A percentile compares a stretch with the other conserved stretches of the same genome.
These are phyloP conservation scores for Colletotrichum eremochloae DNA, from an alignment of 2,329 filamentous ascomycete genomes.

Conservation along the genomic window DNA sequence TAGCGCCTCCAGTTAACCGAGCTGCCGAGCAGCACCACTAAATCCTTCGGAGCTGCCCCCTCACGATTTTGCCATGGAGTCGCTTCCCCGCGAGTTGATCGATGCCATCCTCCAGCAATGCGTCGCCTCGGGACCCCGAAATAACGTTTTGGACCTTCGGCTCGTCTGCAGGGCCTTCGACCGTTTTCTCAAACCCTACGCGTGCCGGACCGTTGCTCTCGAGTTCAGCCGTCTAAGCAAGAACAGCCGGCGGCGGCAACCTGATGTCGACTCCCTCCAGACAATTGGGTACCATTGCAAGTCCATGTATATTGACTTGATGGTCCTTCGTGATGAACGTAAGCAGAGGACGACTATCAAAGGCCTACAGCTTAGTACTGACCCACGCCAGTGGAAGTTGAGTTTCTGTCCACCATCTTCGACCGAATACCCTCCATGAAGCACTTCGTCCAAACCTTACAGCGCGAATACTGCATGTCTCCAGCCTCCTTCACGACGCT, in stretches of 20 bases:
- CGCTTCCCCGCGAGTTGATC: slow-evolving; percentile 63
- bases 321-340: slow-evolving; percentile 67
- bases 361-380: background rate
- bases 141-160: slow-evolving; percentile 59
- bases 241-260: slow-evolving; percentile 50
- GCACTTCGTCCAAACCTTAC: slow-evolving; percentile 59
- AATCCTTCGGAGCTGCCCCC: slow-evolving; percentile 17
- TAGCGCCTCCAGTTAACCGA: background rate
- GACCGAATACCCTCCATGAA: slow-evolving; percentile 60
- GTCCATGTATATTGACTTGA: slow-evolving; percentile 65
- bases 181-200: slow-evolving; percentile 58
- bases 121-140: slow-evolving; percentile 59
- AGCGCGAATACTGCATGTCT: slow-evolving; percentile 62
- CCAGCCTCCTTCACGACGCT: slow-evolving; percentile 62
- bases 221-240: slow-evolving; percentile 64
- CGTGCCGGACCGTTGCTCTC: slow-evolving; percentile 62
- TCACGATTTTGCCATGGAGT: slow-evolving; percentile 54
- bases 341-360: slow-evolving; percentile 15
- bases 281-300: slow-evolving; percentile 62
- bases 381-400: slow-evolving; percentile 59
- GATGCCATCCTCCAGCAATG: slow-evolving; percentile 60
- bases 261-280: slow-evolving; percentile 57
- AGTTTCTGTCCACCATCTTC: slow-evolving; percentile 62
- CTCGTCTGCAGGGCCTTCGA: slow-evolving; percentile 65
- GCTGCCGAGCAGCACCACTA: background rate